Evolutionary conservation across 2,329 filamentous ascomycete species (phyloP), one percentile per base, ranked within the genome.

Genomic region (Venturia pyrina): DNA sequence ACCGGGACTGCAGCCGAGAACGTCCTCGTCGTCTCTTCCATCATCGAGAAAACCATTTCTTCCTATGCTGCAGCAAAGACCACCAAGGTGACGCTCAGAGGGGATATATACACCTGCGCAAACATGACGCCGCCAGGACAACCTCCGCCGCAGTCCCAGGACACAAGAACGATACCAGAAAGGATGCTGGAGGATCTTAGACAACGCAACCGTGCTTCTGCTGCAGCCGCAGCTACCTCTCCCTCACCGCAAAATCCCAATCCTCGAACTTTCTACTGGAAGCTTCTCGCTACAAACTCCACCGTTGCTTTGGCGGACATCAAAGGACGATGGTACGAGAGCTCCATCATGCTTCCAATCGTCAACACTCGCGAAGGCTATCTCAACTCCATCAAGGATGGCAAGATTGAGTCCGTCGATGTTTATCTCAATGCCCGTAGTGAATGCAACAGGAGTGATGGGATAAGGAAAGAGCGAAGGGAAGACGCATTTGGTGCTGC

Each of bases 281-380:
- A 78, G 57, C 76, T 82, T 46, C 70, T 75, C 2, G 69, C 74
- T 40, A 67, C 73, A 0, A 67, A 67, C 17, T 67, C 71, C 1
- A 74, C 73, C 17, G 65, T 81, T 10, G 73, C 76, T 2, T 71
- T 85, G 8, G 71, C 77, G 19, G 80, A 84, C 50, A 73, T 86
- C 69, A 85, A 84, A 70, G 84, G 84, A 8, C 79, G 84, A 11
- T 87, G 84, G 84, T 87, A 86, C 71, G 84, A 86, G 72, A 81
- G 81, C 2, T 79, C 76, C 53, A 72, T 81, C 1, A 74, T 86
- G 3, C 78, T 84, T 32, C 77, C 77, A 5, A 73, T 78, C 43
- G 71, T 79, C 2, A 71, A 75, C 48, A 67, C 66, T n/a, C 5
- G 70, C 71, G 13, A 72, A 73, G 71, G 65, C 73, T 68, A 67